Base-by-base conservation (phyloP, 2,329 filamentous ascomycete genomes). In the Dichotomopilus funicola region DNA sequence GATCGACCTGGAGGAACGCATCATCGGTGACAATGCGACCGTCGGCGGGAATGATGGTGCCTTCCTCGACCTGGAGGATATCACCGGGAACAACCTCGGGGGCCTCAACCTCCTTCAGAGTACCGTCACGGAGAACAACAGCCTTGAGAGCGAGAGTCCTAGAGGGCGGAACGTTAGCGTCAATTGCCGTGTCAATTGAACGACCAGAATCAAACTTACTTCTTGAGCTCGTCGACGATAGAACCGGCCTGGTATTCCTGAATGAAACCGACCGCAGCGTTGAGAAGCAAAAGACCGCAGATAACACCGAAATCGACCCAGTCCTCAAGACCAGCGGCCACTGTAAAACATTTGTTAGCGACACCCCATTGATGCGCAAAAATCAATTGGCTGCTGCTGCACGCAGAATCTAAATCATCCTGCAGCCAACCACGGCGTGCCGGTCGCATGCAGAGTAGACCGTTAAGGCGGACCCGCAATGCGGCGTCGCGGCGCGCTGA, bases 271-370 rank as follows among this genome's bases (percentile, higher is more conserved):
- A 95, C 90, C 61, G 74, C 76, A 43, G 90, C 90, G 75, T 95
- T 95, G 62, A 95, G 86, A 62, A 95, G 71, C 8, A 95, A 80
- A 50, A 95, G 79, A 67, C 76, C 89, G 72, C 87, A 90, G 64
- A 95, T 95, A 68, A 95, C 89, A 78, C 89, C 90, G 67, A 95
- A 92, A 76, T 95, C 90, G 62, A 95, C 87, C 90, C 90, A 95
- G 67, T 94, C 88, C 72, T 88, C 73, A 43, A 95, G 82, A 83
- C 88, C 88, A 59, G 87, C 88, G 69, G 90, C 89, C 57, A 95
- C 80, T 67, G 91, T 78, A 47, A 12, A 42, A 7, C 40, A 61
- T 54, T 53, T 57, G 64, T 65, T 55, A 62, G 62, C 53, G 55
- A 59, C 6, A 57, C 41, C 19, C 51, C 33, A 48, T 67, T 44